A percentile compares a stretch with the other conserved stretches of the same genome.
Evolutionary conservation across 2,329 filamentous ascomycete genomes (phyloP).

Genomic region (Chalaropsis thielavioides): DNA sequence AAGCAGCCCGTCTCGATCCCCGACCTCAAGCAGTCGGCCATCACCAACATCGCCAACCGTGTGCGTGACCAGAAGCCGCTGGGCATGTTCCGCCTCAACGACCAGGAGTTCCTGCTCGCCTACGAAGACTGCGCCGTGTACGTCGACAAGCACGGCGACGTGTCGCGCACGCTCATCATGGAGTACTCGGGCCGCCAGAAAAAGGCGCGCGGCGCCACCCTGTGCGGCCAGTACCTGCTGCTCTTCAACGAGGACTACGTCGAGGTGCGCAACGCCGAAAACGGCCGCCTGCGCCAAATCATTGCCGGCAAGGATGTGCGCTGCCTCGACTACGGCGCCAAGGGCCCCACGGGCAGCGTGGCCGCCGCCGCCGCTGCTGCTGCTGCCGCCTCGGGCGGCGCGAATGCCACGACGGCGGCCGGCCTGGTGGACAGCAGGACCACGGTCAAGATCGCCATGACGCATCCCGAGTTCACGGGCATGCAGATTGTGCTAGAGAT

Average conservation of each 20-base stretch:
- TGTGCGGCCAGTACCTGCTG: slow-evolving; percentile 82
- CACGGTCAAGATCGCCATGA: slow-evolving; percentile 89
- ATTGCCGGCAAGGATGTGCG: slow-evolving; percentile 83
- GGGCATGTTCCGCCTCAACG: slow-evolving; percentile 90
- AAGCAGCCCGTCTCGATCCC: slow-evolving; percentile 92
- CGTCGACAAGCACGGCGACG: slow-evolving; percentile 94
- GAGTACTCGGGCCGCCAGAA: slow-evolving; percentile 86
- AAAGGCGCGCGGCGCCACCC: slow-evolving; percentile 66
- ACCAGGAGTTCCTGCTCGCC: slow-evolving; percentile 80
- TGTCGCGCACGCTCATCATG: slow-evolving; percentile 89
- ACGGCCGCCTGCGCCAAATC: slow-evolving; percentile 82
- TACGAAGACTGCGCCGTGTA: slow-evolving; percentile 97
- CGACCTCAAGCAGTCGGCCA: slow-evolving; percentile 62
- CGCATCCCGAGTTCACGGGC: slow-evolving; percentile 73
- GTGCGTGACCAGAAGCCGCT: slow-evolving; percentile 73
- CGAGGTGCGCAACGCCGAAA: slow-evolving; percentile 92
- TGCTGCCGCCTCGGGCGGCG: slow-evolving; percentile 11
- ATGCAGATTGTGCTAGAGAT: slow-evolving; percentile 85
- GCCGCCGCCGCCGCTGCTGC: slow-evolving; percentile 9
- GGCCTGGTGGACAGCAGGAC: slow-evolving; percentile 32
- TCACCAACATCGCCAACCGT: slow-evolving; percentile 70
- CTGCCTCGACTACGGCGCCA: slow-evolving; percentile 72
- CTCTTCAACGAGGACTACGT: slow-evolving; percentile 95
- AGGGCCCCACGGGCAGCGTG: slow-evolving; percentile 39
- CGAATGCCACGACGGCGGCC: slow-evolving; percentile 1